phyloP scores from a whole-genome alignment of 2,329 filamentous ascomycete species.

The Cladosporium sp. region DNA sequence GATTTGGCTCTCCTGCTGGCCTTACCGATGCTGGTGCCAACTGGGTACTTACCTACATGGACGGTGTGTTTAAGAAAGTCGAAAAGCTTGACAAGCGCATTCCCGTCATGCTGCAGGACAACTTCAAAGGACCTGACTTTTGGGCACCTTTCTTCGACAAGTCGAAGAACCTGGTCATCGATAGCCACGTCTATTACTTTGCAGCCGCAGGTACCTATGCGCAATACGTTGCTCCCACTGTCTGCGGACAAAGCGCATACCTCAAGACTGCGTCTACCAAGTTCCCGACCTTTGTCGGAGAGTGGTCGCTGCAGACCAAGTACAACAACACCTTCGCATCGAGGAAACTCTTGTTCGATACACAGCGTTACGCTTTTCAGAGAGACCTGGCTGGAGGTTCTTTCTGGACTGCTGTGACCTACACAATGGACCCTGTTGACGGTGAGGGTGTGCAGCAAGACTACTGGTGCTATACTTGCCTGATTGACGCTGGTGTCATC shows the following conservation, averaged over 20 bases:
- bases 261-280: slow-evolving; percentile 21
- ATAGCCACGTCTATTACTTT: slow-evolving; percentile 31
- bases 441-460: slow-evolving; percentile 18
- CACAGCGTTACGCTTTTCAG: slow-evolving; percentile 31
- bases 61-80: slow-evolving; percentile 25
- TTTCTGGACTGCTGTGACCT: slow-evolving; percentile 18
- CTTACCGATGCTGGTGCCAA: slow-evolving; percentile 27
- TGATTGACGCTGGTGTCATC: slow-evolving; percentile 7
- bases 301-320: slow-evolving; percentile 32
- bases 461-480: slow-evolving; percentile 18
- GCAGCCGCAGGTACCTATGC: slow-evolving; percentile 23
- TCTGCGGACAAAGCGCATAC: slow-evolving; percentile 26
- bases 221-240: slow-evolving; percentile 23
- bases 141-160: slow-evolving; percentile 27
- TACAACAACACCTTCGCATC: slow-evolving; percentile 31
- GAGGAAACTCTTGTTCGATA: slow-evolving; percentile 29
- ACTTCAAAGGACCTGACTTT: slow-evolving; percentile 25
- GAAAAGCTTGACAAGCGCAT: slow-evolving; percentile 26
- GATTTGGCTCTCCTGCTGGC: slow-evolving; percentile 31
- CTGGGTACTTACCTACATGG: slow-evolving; percentile 33
- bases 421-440: slow-evolving; percentile 15
- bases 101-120: slow-evolving; percentile 33
- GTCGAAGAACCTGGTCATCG: slow-evolving; percentile 29
- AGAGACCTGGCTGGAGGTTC: slow-evolving; percentile 29
- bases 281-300: slow-evolving; percentile 34